A percentile compares a stretch with the other conserved stretches of the same genome.
These are phyloP conservation scores for Clitopilus hobsonii DNA, from an alignment of 768 basidiomycete species.

Conservation along the genomic window DNA sequence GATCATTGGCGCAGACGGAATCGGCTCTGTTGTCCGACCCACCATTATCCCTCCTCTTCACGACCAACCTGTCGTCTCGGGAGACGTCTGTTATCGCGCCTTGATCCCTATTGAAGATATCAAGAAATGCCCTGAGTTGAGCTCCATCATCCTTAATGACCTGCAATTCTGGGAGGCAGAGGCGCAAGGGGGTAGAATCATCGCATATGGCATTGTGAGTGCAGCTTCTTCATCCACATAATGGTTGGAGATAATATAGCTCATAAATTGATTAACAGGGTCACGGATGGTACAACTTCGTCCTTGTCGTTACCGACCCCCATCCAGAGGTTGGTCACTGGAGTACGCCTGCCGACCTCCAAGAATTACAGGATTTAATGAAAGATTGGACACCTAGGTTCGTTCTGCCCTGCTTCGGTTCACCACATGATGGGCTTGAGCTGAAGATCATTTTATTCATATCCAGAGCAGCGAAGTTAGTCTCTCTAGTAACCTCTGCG, in stretches of 20 bases:
- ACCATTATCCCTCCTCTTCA: background rate
- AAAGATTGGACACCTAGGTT: background rate
- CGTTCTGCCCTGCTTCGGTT: conserved; percentile 15
- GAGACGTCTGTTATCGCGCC: background rate
- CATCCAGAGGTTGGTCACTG: conserved; percentile 21
- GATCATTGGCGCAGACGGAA: conserved; percentile 60
- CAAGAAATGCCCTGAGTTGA: conserved; percentile 26
- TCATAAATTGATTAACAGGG: conserved; percentile 14
- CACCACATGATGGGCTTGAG: too few species aligned
- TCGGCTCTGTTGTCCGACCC: conserved; percentile 24
- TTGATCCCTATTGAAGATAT: conserved; percentile 26
- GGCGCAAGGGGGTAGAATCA: conserved; percentile 27
- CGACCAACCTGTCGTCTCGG: background rate
- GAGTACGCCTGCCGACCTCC: conserved; percentile 14
- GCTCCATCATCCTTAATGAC: background rate
- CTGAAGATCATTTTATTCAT: too few species aligned
- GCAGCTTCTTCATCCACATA: background rate
- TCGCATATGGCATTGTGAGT: conserved; percentile 20
- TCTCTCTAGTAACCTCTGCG: conserved; percentile 22
- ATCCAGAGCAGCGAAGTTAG: conserved; percentile 17
- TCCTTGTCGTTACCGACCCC: conserved; percentile 27
- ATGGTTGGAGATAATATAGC: background rate
- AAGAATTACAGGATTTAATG: background rate
- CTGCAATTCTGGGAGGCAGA: conserved; percentile 14
- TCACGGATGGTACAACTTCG: conserved; percentile 23